Conservation (phyloP, 768 basidiomycete genomes). For the Suillus spraguei region DNA sequence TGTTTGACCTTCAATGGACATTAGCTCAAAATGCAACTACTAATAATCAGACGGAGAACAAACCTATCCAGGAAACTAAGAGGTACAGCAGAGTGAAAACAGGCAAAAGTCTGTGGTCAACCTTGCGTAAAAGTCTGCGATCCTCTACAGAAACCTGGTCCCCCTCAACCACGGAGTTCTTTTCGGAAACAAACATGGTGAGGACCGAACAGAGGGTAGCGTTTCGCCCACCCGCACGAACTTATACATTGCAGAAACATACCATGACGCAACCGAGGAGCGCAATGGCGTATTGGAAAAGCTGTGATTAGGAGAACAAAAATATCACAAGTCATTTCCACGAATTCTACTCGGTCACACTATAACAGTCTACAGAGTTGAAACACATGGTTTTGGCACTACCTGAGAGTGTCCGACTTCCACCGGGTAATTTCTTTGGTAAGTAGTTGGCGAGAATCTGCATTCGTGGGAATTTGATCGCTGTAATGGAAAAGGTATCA, state of each 20-base stretch:
- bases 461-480: too few species aligned
- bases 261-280: background rate
- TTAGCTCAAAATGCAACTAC: slow-evolving; percentile 1
- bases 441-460: too few species aligned
- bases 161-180: slow-evolving; percentile 14
- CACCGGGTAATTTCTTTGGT: too few species aligned
- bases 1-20: slow-evolving; percentile 31
- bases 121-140: slow-evolving; percentile 32
- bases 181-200: slow-evolving; percentile 17
- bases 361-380: background rate
- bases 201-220: background rate
- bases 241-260: background rate
- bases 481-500: too few species aligned
- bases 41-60: slow-evolving; percentile 1
- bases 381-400: background rate
- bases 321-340: background rate
- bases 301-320: background rate
- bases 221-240: background rate
- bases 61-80: slow-evolving; percentile 45
- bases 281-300: slow-evolving; percentile 9
- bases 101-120: slow-evolving; percentile 41
- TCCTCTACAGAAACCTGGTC: slow-evolving; percentile 20
- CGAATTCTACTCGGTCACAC: background rate
- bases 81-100: slow-evolving; percentile 43
- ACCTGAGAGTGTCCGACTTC: background rate